Evolutionary conservation across 805 yeast species (phyloP).

Genomic region (Kregervanrija fluxuum): DNA sequence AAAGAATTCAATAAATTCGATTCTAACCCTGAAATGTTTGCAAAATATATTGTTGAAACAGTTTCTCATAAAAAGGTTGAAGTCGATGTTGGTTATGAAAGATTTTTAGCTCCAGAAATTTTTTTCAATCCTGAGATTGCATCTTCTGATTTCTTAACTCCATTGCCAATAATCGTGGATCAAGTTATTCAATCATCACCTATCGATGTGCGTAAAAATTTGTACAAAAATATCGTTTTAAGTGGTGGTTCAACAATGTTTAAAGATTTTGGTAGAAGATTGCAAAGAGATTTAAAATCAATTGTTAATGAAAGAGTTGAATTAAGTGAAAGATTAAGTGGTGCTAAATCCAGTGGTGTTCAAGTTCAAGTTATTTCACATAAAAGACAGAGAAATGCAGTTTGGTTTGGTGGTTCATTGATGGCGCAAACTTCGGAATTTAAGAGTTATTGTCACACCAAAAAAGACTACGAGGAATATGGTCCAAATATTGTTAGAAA

Average conservation of each 20-base stretch:
- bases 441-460: conserved; percentile 93
- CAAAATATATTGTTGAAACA: conserved; percentile 83
- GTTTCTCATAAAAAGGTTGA: conserved; percentile 55
- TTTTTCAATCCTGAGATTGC: conserved; percentile 98
- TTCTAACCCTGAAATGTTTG: conserved; percentile 88
- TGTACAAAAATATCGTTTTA: conserved; percentile 90
- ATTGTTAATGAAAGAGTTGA: conserved; percentile 86
- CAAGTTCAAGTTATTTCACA: conserved; percentile 96
- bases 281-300: conserved; percentile 87
- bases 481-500: conserved; percentile 98
- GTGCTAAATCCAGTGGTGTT: conserved; percentile 82
- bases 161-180: conserved; percentile 94
- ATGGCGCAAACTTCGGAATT: conserved; percentile 97
- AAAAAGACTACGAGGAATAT: conserved; percentile 93
- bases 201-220: conserved; percentile 94
- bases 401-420: conserved; percentile 98
- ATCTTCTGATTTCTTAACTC: conserved; percentile 89
- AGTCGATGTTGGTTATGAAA: conserved; percentile 95
- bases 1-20: conserved; percentile 94
- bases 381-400: conserved; percentile 96
- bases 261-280: conserved; percentile 94
- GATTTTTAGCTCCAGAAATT: conserved; percentile 98
- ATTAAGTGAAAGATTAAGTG: conserved; percentile 68
- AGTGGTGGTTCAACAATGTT: conserved; percentile 99
- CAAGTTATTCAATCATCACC: conserved; percentile 93